phyloP scores from a whole-genome alignment of 2,329 filamentous ascomycete genomes.

The Lizonia empirigonia region DNA sequence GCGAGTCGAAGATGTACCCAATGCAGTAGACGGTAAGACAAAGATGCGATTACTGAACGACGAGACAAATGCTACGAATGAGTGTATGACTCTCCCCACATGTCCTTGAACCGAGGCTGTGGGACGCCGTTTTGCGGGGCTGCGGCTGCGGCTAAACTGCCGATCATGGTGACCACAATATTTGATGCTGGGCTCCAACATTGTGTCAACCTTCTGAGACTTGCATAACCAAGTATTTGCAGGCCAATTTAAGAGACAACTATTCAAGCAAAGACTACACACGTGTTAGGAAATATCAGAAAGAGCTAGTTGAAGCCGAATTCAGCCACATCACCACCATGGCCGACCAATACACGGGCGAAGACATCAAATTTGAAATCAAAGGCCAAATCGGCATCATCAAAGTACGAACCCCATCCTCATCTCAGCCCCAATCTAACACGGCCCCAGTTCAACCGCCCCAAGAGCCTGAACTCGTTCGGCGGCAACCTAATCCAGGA shows the following conservation, averaged over 20 bases:
- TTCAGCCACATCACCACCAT: constrained; percentile 18
- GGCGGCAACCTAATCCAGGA: constrained; percentile 54
- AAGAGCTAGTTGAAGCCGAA: not conserved
- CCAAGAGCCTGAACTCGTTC: constrained; percentile 56
- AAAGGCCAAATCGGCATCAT: constrained; percentile 54
- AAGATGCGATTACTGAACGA: no score
- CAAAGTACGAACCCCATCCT: constrained; percentile 43
- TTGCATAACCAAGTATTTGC: not conserved
- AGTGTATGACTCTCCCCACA: constrained; percentile 14
- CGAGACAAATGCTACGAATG: no score
- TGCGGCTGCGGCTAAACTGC: constrained; percentile 11
- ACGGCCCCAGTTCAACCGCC: constrained; percentile 54
- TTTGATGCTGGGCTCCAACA: not conserved
- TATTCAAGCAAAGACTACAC: no score
- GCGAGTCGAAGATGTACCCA: no score
- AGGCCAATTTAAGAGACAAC: no score
- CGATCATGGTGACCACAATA: constrained; percentile 3
- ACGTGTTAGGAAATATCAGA: no score
- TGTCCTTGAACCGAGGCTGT: constrained; percentile 14
- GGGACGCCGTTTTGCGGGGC: constrained; percentile 16
- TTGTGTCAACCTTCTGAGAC: not conserved
- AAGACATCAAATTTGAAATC: constrained; percentile 54
- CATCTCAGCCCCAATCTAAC: not conserved
- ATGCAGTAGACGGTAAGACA: no score
- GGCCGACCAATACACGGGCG: constrained; percentile 44